Percentiles rank a stretch among this genome's conserved stretches.
phyloP scores from a whole-genome alignment of 1,139 yeast genomes.

The Insectozyma bohioensis region DNA sequence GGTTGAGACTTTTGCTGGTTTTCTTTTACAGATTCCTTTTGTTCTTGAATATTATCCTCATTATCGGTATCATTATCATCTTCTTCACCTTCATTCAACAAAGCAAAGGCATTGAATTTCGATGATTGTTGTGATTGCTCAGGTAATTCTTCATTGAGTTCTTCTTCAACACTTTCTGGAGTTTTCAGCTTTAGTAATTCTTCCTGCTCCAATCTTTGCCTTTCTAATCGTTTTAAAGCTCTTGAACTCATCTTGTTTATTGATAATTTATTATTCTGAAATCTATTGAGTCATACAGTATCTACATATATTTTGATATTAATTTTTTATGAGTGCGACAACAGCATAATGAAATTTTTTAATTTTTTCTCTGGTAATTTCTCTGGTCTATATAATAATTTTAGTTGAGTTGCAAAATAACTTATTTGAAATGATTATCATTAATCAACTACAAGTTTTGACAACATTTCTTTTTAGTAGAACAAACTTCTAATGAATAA shows the following conservation, averaged over 20 bases:
- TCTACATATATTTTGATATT: no score
- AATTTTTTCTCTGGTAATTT: no score
- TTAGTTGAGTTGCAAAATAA: no score
- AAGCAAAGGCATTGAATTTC: conserved; percentile 53
- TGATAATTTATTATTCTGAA: no score
- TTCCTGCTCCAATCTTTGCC: conserved; percentile 35
- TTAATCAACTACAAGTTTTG: no score
- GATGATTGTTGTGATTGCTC: conserved; percentile 15
- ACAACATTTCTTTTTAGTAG: no score
- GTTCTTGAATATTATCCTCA: conserved; percentile 4
- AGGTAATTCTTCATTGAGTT: conserved; percentile 1
- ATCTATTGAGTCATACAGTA: no score
- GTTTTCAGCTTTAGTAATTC: background rate
- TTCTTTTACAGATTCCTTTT: background rate
- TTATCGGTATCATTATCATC: conserved; percentile 28
- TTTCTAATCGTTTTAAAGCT: conserved; percentile 55
- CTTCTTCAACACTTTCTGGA: background rate
- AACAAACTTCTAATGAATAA: no score
- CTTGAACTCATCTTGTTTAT: conserved; percentile 76
- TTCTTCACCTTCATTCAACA: conserved; percentile 44
- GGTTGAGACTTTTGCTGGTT: conserved; percentile 1
- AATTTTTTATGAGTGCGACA: no score
- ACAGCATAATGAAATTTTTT: no score
- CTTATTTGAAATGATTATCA: no score
- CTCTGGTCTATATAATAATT: no score